Conservation (phyloP, 768 basidiomycete species). For the Thelephora aurantiotincta region DNA sequence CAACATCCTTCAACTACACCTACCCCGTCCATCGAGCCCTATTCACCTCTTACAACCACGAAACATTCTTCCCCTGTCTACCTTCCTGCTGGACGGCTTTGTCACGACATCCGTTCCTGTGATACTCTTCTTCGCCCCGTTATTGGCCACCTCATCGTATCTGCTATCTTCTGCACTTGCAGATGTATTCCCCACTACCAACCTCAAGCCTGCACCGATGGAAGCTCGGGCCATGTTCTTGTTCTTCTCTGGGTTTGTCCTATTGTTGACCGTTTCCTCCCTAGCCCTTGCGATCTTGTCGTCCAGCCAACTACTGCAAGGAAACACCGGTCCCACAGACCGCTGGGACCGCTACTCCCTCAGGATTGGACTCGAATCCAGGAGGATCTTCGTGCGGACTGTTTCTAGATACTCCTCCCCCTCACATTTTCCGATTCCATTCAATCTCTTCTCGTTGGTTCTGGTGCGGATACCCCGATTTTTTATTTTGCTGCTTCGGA, state of each 20-base stretch:
- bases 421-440: slow-evolving; percentile 34
- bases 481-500: slow-evolving; percentile 10
- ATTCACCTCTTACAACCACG: slow-evolving; percentile 26
- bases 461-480: slow-evolving; percentile 9
- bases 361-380: slow-evolving; percentile 28
- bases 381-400: slow-evolving; percentile 23
- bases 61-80: slow-evolving; percentile 28
- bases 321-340: neutral
- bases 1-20: slow-evolving; percentile 31
- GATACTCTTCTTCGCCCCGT: slow-evolving; percentile 33
- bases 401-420: slow-evolving; percentile 20
- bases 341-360: slow-evolving; percentile 37
- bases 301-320: neutral
- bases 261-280: slow-evolving; percentile 21
- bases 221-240: slow-evolving; percentile 32
- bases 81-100: slow-evolving; percentile 26
- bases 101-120: slow-evolving; percentile 24
- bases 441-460: slow-evolving; percentile 27
- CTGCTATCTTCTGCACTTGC: slow-evolving; percentile 34
- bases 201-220: slow-evolving; percentile 25
- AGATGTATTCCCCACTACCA: slow-evolving; percentile 18
- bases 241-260: slow-evolving; percentile 19
- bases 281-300: slow-evolving; percentile 20
- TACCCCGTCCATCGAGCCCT: slow-evolving; percentile 29
- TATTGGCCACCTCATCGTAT: slow-evolving; percentile 26